phyloP scores from a whole-genome alignment of 768 basidiomycete species.

The Epithele typhae region DNA sequence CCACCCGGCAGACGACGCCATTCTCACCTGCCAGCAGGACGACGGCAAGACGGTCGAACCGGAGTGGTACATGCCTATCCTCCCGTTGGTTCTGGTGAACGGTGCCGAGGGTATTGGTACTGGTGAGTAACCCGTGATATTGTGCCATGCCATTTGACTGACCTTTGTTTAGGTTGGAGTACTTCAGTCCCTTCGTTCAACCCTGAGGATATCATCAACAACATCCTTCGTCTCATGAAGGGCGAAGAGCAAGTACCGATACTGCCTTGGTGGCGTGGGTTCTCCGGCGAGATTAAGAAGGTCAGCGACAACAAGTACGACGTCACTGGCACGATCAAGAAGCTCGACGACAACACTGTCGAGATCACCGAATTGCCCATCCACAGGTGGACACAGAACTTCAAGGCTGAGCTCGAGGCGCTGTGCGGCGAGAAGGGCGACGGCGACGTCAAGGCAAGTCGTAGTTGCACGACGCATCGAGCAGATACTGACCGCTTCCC shows the following conservation, averaged over 20 bases:
- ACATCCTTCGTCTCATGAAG: constrained; percentile 81
- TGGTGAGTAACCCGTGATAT: constrained; percentile 40
- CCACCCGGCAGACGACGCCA: constrained; percentile 78
- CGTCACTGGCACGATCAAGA: constrained; percentile 66
- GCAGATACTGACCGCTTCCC: background rate
- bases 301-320: constrained; percentile 84
- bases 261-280: constrained; percentile 97
- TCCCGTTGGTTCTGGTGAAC: constrained; percentile 88
- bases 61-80: constrained; percentile 86
- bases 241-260: constrained; percentile 81
- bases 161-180: constrained; percentile 77
- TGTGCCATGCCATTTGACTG: background rate
- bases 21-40: constrained; percentile 77
- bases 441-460: constrained; percentile 69
- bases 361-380: constrained; percentile 96
- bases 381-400: constrained; percentile 89
- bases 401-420: constrained; percentile 86
- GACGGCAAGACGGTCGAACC: constrained; percentile 88
- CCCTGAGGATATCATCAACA: constrained; percentile 83
- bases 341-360: constrained; percentile 82
- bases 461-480: background rate
- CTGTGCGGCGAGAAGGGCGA: constrained; percentile 88
- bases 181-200: constrained; percentile 91
- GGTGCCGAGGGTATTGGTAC: constrained; percentile 98
- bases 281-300: constrained; percentile 81